phyloP scores from a whole-genome alignment of 257 asterid species.

The Forsythia suspensa region DNA sequence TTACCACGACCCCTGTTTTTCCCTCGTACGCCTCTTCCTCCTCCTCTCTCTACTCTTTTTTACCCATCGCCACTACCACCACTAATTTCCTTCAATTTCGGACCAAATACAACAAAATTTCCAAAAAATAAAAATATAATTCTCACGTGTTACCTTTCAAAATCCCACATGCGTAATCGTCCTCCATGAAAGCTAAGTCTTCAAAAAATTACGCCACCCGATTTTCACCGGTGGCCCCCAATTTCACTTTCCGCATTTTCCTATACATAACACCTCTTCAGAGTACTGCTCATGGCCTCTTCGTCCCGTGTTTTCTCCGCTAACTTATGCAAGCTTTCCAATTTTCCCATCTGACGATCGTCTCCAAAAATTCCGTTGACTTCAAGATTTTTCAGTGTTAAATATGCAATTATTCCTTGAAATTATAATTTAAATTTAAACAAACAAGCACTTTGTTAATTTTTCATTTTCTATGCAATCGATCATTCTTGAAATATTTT shows the following conservation, averaged over 20 bases:
- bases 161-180: not conserved
- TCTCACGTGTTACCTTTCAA: not conserved
- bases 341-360: not conserved
- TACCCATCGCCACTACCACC: too few relatives aligned
- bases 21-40: too few relatives aligned
- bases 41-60: too few relatives aligned
- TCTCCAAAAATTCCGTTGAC: not conserved
- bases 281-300: not conserved
- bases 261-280: not conserved
- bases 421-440: too few relatives aligned
- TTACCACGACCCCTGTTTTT: too few relatives aligned
- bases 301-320: not conserved
- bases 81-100: too few relatives aligned
- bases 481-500: not conserved
- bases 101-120: too few relatives aligned
- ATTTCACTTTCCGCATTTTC: not conserved
- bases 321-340: not conserved
- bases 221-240: not conserved
- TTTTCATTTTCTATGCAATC: not conserved
- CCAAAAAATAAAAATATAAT: not conserved
- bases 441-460: not conserved
- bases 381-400: not conserved
- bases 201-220: not conserved
- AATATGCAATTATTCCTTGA: not conserved
- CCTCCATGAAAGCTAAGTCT: not conserved